These are phyloP conservation scores for Mycosarcoma maydis DNA, from an alignment of 1,284 basidiomycete genomes.

Conservation along the genomic window DNA sequence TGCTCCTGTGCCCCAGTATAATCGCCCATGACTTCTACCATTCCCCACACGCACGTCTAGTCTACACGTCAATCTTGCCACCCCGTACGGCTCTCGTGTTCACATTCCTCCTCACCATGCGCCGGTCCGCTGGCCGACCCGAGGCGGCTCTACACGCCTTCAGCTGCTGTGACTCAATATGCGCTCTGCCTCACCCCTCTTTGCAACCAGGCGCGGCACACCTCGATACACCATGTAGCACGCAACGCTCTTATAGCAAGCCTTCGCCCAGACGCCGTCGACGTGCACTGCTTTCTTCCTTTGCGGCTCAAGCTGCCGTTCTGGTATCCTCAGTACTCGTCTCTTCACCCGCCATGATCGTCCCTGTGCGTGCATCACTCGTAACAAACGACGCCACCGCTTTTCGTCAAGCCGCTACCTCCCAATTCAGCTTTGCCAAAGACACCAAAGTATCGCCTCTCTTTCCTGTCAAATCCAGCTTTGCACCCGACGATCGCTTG, in stretches of 20 bases:
- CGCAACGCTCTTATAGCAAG: background rate
- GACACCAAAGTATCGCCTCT: background rate
- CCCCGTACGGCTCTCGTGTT: constrained; percentile 4
- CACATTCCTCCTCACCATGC: constrained; percentile 17
- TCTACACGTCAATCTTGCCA: constrained; percentile 1
- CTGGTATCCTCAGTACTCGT: constrained; percentile 50
- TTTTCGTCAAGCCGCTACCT: background rate
- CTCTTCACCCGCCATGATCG: constrained; percentile 37
- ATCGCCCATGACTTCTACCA: constrained; percentile 12
- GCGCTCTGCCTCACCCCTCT: background rate
- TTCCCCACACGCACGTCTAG: constrained; percentile 2
- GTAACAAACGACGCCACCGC: background rate
- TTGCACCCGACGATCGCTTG: background rate
- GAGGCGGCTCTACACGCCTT: background rate
- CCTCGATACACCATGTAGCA: background rate
- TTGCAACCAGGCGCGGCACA: background rate
- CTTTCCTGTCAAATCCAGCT: background rate
- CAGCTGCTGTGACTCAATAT: background rate
- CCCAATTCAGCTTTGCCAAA: constrained; percentile 5
- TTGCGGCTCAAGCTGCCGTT: constrained; percentile 26
- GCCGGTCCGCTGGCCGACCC: constrained; percentile 15
- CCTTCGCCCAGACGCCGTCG: constrained; percentile 4
- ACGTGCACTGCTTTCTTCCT: constrained; percentile 9
- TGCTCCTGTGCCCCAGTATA: background rate
- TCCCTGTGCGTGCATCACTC: constrained; percentile 11